Percentiles rank a stretch among this genome's conserved stretches.
phyloP scores from a whole-genome alignment of 2,329 filamentous ascomycete species.

The Fusarium lyarnte region DNA sequence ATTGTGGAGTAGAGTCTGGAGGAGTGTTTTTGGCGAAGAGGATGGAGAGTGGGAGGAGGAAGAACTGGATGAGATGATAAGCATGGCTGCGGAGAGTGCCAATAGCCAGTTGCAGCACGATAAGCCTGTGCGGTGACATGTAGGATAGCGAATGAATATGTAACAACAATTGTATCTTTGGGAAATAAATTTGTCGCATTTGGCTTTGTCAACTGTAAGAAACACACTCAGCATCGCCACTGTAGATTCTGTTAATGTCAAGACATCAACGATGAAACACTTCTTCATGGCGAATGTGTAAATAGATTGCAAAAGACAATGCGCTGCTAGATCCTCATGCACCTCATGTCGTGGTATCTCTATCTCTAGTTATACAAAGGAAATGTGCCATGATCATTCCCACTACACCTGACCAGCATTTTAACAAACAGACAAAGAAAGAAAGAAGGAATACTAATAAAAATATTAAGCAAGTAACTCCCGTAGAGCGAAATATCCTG shows the following conservation, averaged over 20 bases:
- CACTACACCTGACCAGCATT: constrained; percentile 28
- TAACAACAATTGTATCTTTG: constrained; percentile 42
- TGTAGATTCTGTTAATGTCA: constrained; percentile 26
- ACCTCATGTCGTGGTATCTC: constrained; percentile 38
- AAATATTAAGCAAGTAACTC: constrained; percentile 30
- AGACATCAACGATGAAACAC: background rate
- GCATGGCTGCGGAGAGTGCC: constrained; percentile 47
- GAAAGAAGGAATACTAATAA: constrained; percentile 9
- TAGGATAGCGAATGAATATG: constrained; percentile 28
- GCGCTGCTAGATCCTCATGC: constrained; percentile 25
- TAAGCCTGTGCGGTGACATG: constrained; percentile 28
- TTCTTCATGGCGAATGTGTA: background rate
- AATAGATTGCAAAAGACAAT: constrained; percentile 12
- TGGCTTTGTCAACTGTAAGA: constrained; percentile 5
- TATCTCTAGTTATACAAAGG: constrained; percentile 45
- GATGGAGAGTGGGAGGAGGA: constrained; percentile 68
- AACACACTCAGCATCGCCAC: constrained; percentile 25
- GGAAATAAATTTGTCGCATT: constrained; percentile 14
- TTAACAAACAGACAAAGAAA: constrained; percentile 12
- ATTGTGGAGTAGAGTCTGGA: constrained; percentile 85
- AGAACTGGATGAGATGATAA: constrained; percentile 55
- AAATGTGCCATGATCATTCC: constrained; percentile 25
- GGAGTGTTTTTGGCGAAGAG: constrained; percentile 69
- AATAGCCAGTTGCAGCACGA: constrained; percentile 25
- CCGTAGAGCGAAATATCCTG: constrained; percentile 4